These are phyloP conservation scores for Arachnomyces sp. DNA, from an alignment of 2,329 filamentous ascomycete species.

Conservation along the genomic window DNA sequence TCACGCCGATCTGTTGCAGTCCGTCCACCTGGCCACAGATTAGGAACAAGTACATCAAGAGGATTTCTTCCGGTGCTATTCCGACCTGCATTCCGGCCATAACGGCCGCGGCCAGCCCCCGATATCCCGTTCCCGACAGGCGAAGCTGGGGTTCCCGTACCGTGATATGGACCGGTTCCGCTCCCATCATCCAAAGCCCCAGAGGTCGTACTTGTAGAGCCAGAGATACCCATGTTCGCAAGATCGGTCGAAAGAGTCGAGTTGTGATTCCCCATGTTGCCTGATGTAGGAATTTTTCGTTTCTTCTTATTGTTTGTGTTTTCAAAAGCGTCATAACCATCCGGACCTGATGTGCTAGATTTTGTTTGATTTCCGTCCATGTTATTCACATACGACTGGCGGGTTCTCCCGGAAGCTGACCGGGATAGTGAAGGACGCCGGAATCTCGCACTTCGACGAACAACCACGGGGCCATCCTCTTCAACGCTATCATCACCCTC, in stretches of 20 bases:
- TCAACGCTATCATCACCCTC: conserved; percentile 56
- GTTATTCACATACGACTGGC: conserved; percentile 20
- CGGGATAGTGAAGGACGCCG: conserved; percentile 31
- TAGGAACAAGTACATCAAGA: conserved; percentile 52
- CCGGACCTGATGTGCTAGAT: conserved; percentile 56
- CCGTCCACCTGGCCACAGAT: conserved; percentile 47
- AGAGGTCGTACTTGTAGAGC: conserved; percentile 38
- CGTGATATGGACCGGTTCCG: conserved; percentile 48
- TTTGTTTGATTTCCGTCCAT: conserved; percentile 17
- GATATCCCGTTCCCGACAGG: conserved; percentile 64
- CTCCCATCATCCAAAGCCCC: conserved; percentile 38
- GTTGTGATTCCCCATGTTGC: conserved; percentile 57
- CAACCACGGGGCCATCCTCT: conserved; percentile 44
- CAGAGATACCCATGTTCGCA: conserved; percentile 54
- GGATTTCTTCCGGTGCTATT: conserved; percentile 54
- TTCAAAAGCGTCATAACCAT: conserved; percentile 95
- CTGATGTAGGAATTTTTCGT: conserved; percentile 88
- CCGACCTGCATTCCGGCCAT: conserved; percentile 52
- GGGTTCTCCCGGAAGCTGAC: conserved; percentile 20
- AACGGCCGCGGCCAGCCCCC: conserved; percentile 75
- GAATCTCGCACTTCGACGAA: conserved; percentile 35
- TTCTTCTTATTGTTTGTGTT: conserved; percentile 99
- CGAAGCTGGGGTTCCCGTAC: conserved; percentile 47
- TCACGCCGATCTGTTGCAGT: conserved; percentile 41
- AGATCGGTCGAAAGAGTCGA: conserved; percentile 56